Conservation (phyloP, 257 asterid genomes). For the Fraxinus quadrangulata region DNA sequence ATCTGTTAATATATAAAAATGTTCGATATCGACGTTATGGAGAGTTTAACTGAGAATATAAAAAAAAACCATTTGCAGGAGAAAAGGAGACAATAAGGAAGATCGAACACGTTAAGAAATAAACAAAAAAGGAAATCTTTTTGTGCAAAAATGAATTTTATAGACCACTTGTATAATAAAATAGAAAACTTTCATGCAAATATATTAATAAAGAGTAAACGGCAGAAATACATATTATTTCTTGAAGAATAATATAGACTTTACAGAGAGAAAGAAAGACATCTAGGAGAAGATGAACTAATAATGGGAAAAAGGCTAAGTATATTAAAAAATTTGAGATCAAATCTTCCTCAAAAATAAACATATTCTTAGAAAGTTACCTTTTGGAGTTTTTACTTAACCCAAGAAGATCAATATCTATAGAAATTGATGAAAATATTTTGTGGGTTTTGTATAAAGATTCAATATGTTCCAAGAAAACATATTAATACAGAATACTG, state of each 20-base stretch:
- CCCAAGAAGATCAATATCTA: too few species aligned
- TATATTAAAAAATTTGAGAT: slow-evolving; percentile 16
- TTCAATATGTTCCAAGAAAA: neutral
- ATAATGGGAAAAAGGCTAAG: slow-evolving; percentile 16
- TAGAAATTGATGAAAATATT: slow-evolving; percentile 7
- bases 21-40: slow-evolving; percentile 22
- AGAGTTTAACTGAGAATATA: slow-evolving; percentile 33
- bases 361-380: neutral
- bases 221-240: slow-evolving; percentile 15
- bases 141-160: neutral
- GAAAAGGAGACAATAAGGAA: slow-evolving; percentile 54
- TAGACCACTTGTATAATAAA: neutral
- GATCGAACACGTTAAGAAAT: slow-evolving; percentile 30
- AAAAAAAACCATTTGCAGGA: slow-evolving; percentile 55
- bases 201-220: neutral
- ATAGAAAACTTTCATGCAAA: slow-evolving; percentile 31
- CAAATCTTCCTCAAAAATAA: slow-evolving; percentile 32
- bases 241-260: slow-evolving; percentile 45
- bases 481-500: slow-evolving; percentile 1
- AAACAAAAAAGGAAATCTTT: neutral
- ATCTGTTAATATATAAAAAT: slow-evolving; percentile 12
- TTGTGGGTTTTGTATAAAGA: neutral
- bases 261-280: slow-evolving; percentile 61
- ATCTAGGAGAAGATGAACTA: slow-evolving; percentile 48
- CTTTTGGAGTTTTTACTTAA: neutral